Conservation (phyloP, 2,329 filamentous ascomycete species). For the Fusarium annulatum region DNA sequence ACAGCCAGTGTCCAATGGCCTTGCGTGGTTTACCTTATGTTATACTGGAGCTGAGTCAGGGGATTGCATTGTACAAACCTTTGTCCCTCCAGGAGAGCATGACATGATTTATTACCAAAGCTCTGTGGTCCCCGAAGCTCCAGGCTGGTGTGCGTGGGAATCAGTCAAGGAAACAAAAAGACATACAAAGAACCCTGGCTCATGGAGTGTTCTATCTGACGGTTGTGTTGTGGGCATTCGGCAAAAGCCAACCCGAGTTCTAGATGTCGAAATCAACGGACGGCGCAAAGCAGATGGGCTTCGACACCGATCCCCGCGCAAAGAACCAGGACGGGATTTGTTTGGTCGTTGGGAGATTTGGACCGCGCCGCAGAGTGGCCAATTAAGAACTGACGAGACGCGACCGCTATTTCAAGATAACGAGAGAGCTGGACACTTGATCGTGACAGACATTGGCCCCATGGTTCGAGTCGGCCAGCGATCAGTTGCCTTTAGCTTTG, state of each 20-base stretch:
- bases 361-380: slow-evolving; percentile 61
- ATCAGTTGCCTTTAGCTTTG: slow-evolving; percentile 76
- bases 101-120: slow-evolving; percentile 68
- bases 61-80: slow-evolving; percentile 74
- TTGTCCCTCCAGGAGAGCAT: slow-evolving; percentile 63
- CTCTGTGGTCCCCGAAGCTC: slow-evolving; percentile 49
- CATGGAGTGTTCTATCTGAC: slow-evolving; percentile 71
- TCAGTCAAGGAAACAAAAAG: slow-evolving; percentile 63
- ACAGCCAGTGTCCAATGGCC: slow-evolving; percentile 64
- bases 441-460: slow-evolving; percentile 74
- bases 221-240: slow-evolving; percentile 73
- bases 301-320: slow-evolving; percentile 47
- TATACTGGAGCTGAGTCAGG: slow-evolving; percentile 70
- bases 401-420: slow-evolving; percentile 56
- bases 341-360: slow-evolving; percentile 65
- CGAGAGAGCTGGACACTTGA: slow-evolving; percentile 63
- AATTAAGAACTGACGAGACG: slow-evolving; percentile 58
- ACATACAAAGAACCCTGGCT: slow-evolving; percentile 70
- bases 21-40: slow-evolving; percentile 72
- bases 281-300: slow-evolving; percentile 39
- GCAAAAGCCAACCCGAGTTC: slow-evolving; percentile 49
- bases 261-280: slow-evolving; percentile 20
- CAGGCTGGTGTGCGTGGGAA: slow-evolving; percentile 62
- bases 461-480: slow-evolving; percentile 70
- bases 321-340: slow-evolving; percentile 35